These are phyloP conservation scores for Penicillium daleae DNA, from an alignment of 495 filamentous ascomycete genomes.

Conservation along the genomic window DNA sequence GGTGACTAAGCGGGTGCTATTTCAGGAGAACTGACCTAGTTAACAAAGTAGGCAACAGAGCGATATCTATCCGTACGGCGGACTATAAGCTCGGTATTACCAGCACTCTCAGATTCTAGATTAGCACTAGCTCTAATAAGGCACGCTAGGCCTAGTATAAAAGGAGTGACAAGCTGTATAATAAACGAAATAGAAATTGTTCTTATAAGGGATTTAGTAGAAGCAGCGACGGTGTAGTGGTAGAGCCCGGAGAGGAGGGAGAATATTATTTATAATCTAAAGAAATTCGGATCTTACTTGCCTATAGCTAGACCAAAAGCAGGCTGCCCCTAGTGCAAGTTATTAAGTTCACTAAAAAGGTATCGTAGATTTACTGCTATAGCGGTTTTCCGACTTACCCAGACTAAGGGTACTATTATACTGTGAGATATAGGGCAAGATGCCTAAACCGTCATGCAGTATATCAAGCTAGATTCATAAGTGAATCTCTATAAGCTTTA, in stretches of 20 bases:
- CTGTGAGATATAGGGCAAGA: too few species aligned
- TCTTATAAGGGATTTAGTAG: constrained; percentile 3
- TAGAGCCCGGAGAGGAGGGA: background rate
- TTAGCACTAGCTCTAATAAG: constrained; percentile 18
- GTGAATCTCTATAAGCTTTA: too few species aligned
- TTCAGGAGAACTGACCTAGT: too few species aligned
- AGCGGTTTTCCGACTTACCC: background rate
- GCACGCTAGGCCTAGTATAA: constrained; percentile 14
- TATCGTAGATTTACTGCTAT: background rate
- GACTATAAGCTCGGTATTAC: constrained; percentile 13
- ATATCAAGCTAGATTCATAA: too few species aligned
- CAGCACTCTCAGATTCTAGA: background rate
- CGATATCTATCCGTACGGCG: constrained; percentile 50
- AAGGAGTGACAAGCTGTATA: constrained; percentile 19
- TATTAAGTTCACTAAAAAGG: background rate
- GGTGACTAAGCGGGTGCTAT: background rate
- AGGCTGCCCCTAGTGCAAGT: background rate
- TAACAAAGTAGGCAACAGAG: constrained; percentile 83
- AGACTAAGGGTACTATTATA: constrained; percentile 2
- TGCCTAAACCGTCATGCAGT: too few species aligned
- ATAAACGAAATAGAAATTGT: background rate
- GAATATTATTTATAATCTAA: too few species aligned
- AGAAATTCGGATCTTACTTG: too few species aligned
- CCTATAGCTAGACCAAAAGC: too few species aligned
- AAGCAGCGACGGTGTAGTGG: constrained; percentile 3